Base-by-base conservation (phyloP, 495 filamentous ascomycete genomes). In the Podospora pseudoanserina region DNA sequence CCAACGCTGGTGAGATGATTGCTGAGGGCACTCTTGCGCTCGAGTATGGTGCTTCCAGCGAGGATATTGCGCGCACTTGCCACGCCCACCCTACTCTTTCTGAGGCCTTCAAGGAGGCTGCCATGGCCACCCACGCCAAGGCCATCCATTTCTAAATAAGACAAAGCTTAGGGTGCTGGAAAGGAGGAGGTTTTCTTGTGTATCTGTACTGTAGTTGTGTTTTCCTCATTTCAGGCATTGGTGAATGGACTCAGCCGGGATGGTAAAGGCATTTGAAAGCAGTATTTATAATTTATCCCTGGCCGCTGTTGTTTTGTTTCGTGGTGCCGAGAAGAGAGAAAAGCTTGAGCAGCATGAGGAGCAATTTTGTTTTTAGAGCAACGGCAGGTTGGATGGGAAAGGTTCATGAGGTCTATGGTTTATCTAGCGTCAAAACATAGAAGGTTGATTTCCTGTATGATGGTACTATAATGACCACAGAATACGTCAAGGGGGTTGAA, bases 51-150 rank as follows among this genome's bases (percentile, higher is more conserved):
- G 95, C 95, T 27, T 94, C 90, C 68, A 91, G 88, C 74, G 95
- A 98, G 85, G 96, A 97, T 82, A 90, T 99, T 75, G 94, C 90
- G 67, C 89, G 94, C 73, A 97, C 95, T 65, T 94, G 92, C 81
- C 95, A 99, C 83, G 94, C 95, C 59, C 94, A 99, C 86, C 95
- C 95, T 67, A 98, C 95, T 66, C 86, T 97, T 66, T 87, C 94
- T 18, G 95, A 99, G 85, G 95, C 95, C 58, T 97, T 99, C 86
- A 99, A 99, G 86, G 95, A 99, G 88, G 95, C 95, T 71, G 95
- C 95, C 66, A 99, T 99, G 95, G 92, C 92, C 69, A 97, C 94
- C 63, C 94, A 97, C 85, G 88, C 88, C 71, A 98, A 97, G 86
- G 88, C 95, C 67, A 97, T 99, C 79, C 95, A 99, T 85, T 96